Base-by-base conservation (phyloP, 164 flowering plant genomes). In the Aristolochia fimbriata region DNA sequence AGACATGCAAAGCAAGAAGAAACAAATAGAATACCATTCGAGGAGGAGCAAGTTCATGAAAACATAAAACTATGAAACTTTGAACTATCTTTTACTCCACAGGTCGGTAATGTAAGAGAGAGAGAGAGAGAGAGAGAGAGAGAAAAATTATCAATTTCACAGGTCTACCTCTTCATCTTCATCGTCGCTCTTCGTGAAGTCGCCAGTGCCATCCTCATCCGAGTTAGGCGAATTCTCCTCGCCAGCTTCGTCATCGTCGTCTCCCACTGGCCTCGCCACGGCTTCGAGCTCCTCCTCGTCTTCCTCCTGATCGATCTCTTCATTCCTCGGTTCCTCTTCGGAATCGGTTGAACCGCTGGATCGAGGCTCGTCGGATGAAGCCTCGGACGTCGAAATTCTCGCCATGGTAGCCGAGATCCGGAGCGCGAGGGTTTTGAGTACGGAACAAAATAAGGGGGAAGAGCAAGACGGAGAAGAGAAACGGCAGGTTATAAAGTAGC, bases 241-340 rank as follows among this genome's bases (percentile, higher is more conserved):
- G 1, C 51, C 80, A 6, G 41, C 74, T 15, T 72, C 81, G 5
- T 84, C 87, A 0, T 79, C 92, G n/a, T 77, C 91, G 19, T 80
- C 75, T 20, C 24, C 76, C 22, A 74, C 79, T 20, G 88, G 56
- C 67, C 86, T 80, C 31, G 84, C 91, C 4, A 88, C 96, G 15
- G 96, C 96, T 62, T 85, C 87, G 27, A 86, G 80, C 75, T 88
- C 93, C 68, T 88, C 93, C 57, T 88, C 93, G 71, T 88, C 96
- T 16, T 76, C 95, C 51, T 81, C 83, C 17, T 75, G 82, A 51
- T 69, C 68, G 56, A 76, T 60, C 71, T 74, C 83, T 24, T 74
- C 86, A 62, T 78, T 76, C 65, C 77, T 77, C 66, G 76, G 37
- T 33, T 59, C 83, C 67, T 87, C 95, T 24, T 79, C 85, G 22